Percentiles rank a stretch among this genome's conserved stretches.
Conservation (phyloP, 768 basidiomycete species). For the Tricholoma hemisulphureum region DNA sequence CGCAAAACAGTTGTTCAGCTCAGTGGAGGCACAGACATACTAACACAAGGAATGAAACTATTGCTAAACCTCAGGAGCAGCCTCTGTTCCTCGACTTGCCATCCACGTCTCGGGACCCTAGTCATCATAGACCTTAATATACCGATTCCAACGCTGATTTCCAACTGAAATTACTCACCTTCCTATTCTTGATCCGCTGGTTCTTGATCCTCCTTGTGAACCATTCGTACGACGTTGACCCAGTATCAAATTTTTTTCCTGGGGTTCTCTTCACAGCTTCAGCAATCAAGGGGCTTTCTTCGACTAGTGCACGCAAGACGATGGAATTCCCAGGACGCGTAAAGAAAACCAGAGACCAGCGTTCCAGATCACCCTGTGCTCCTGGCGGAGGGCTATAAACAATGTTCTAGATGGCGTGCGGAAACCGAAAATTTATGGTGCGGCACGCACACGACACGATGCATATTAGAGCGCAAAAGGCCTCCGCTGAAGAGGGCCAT, state of each 20-base stretch:
- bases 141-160: not conserved
- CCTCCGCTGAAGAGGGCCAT: conserved; percentile 19
- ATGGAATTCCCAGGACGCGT: conserved; percentile 57
- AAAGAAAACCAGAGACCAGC: conserved; percentile 73
- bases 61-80: no score
- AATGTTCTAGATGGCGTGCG: not conserved
- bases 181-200: conserved; percentile 44
- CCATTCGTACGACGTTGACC: conserved; percentile 42
- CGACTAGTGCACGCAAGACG: conserved; percentile 48
- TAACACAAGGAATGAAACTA: no score
- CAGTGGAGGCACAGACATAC: no score
- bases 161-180: conserved; percentile 23
- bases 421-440: not conserved
- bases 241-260: conserved; percentile 37
- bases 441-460: conserved; percentile 17
- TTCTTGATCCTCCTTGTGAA: conserved; percentile 43
- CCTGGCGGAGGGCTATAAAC: conserved; percentile 57
- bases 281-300: conserved; percentile 51
- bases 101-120: conserved; percentile 49
- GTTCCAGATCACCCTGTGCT: conserved; percentile 46
- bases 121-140: not conserved
- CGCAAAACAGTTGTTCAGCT: no score
- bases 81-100: conserved; percentile 45
- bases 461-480: conserved; percentile 20
- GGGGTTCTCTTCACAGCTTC: conserved; percentile 38